Base-by-base conservation (phyloP, 2,329 filamentous ascomycete genomes). In the Fonsecaea monophora region DNA sequence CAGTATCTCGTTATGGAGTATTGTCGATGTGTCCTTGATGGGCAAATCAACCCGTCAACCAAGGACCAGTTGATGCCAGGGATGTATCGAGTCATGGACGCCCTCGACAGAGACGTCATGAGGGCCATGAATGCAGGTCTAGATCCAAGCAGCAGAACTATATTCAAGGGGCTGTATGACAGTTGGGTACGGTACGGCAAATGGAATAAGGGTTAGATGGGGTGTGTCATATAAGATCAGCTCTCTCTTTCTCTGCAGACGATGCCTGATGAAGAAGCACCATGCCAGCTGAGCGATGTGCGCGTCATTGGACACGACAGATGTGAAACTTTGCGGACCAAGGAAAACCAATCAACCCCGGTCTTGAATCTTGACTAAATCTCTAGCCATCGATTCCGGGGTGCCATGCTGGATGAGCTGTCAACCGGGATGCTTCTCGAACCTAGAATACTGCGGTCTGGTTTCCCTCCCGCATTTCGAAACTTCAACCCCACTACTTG, bases 1-100 rank as follows among this genome's bases (percentile, higher is more conserved):
- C 85, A 84, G 67, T 84, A 86, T 56, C 75, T 89, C 18, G 77
- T 89, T 2, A 84, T 84, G 73, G 81, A 84, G 40, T 90, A 87
- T 73, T 84, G 84, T 58, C 76, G 81, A 38, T 83, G 80, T 68
- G 83, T 84, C 57, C 77, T 90, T 30, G 78, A 79, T 34, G 81
- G 80, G 3, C 77, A 82, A 13, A 74, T 87, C n/a, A 75, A 75
- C 1, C 80, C 84, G 0, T 82, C 82, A 1, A 82, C 87, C 18
- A 83, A 86, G 71, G 81, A 84, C 53, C 80, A 81, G 1, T 72
- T 87, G 50, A 77, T 81, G 71, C 83, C 83, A 0, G 85, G 84
- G 9, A 70, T 86, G 35, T 86, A 84, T 74, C 78, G 82, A 5
- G 76, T 84, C n/a, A 73, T 86, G 50, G 83, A 85, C 70, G 83